Evolutionary conservation across 768 basidiomycete genomes (phyloP), one percentile per base, ranked within the genome.

Genomic region (Auricularia sp.): DNA sequence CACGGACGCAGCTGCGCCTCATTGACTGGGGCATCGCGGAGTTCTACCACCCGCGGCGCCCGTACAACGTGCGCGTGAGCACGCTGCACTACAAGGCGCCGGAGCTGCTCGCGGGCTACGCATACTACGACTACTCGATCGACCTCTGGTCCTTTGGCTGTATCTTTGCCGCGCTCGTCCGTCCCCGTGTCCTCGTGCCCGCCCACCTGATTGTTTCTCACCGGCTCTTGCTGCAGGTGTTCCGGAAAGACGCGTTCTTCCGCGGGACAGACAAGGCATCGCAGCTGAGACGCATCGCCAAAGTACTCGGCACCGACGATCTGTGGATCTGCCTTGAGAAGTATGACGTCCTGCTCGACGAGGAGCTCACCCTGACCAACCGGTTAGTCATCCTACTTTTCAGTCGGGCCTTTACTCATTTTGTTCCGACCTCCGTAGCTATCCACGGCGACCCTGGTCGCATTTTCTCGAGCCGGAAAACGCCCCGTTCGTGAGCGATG

Each of bases 11-110:
- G 83, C 71, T 83, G 61, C 76, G 81, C 34, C 73, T 89, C 65
- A 89, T 89, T 67, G 88, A 89, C 74, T 89, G 88, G 88, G 88
- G 88, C 44, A 73, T 89, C 64, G 88, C 87, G 42, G 88, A 89
- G 71, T 89, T 89, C 73, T 89, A 89, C 72, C 86, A 88, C 69
- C 83, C 86, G 2, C 80, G 81, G 58, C 85, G 83, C 54, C 81
- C 86, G 42, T 88, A 88, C 75, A 87, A 89, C 70, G 85, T 89
- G 65, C 81, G 88, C 39, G 88, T 89, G 24, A 86, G 87, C 21
- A 83, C 81, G 63, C 79, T 86, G 69, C 88, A 88, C 73, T 89
- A 86, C 79, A 88, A 89, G 72, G 86, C 85, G 7, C 88, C 87
- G 4, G 87, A 89, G 70, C 73, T 89, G 51, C 76, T 89, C 58